Conservation (phyloP, 495 filamentous ascomycete species). For the Corynascus novoguineensis region DNA sequence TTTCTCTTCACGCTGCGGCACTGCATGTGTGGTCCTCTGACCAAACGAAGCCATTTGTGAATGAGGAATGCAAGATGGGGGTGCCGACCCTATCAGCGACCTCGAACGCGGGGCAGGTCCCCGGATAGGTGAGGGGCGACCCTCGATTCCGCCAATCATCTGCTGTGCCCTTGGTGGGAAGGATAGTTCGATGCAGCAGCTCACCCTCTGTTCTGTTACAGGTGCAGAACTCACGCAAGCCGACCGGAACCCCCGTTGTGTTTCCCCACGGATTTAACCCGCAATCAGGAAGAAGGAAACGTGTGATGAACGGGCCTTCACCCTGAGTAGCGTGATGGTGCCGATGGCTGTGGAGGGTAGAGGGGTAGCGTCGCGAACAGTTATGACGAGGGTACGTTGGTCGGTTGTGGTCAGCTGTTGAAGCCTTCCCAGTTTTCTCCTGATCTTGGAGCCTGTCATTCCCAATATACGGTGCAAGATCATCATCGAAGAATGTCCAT, state of each 20-base stretch:
- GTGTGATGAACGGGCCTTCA: too few species aligned
- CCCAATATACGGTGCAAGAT: not conserved
- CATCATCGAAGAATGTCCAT: not conserved
- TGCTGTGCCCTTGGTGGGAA: too few species aligned
- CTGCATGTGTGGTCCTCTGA: not conserved
- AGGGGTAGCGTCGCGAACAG: not conserved
- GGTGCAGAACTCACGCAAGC: not conserved
- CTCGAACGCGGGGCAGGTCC: constrained; percentile 3
- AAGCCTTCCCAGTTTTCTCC: not conserved
- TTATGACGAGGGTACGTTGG: not conserved
- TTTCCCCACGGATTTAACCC: constrained; percentile 11
- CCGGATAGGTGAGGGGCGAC: not conserved
- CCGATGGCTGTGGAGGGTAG: not conserved
- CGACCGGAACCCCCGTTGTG: not conserved
- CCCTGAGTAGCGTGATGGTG: constrained; percentile 1
- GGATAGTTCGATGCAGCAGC: too few species aligned
- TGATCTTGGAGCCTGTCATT: not conserved
- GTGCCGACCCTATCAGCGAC: not conserved
- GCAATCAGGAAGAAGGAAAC: constrained; percentile 8
- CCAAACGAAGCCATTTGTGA: not conserved
- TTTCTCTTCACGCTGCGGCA: not conserved
- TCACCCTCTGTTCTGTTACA: too few species aligned
- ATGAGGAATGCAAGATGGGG: not conserved
- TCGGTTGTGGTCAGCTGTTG: constrained; percentile 2
- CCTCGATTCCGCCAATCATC: constrained; percentile 2